These are phyloP conservation scores for Discostella stelligera DNA, from an alignment of 352 stramenopile species.

Conservation along the genomic window DNA sequence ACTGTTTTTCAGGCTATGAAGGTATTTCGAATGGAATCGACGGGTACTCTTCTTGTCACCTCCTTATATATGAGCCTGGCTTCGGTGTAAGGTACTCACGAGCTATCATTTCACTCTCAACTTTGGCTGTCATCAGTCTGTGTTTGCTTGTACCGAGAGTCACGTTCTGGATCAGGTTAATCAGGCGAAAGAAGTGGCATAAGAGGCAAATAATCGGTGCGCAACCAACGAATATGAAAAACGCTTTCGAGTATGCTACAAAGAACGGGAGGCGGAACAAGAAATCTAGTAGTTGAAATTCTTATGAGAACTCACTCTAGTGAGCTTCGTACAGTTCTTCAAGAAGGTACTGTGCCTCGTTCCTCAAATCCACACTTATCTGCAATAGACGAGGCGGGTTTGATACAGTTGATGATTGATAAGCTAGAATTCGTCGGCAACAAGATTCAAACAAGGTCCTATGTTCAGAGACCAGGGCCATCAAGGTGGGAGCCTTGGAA, in stretches of 20 bases:
- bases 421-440: conserved; percentile 32
- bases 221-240: conserved; percentile 1
- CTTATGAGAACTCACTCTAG: neutral
- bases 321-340: conserved; percentile 12
- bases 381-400: conserved; percentile 5
- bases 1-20: conserved; percentile 92
- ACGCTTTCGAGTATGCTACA: conserved; percentile 26
- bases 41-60: conserved; percentile 90
- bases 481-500: conserved; percentile 24
- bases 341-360: conserved; percentile 25
- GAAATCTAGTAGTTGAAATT: neutral
- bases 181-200: neutral
- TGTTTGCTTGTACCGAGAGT: conserved; percentile 12
- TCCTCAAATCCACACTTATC: conserved; percentile 31
- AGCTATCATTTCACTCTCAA: conserved; percentile 23
- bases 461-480: conserved; percentile 38
- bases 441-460: conserved; percentile 39
- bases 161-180: conserved; percentile 13
- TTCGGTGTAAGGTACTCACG: conserved; percentile 43
- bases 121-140: conserved; percentile 18
- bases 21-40: conserved; percentile 88
- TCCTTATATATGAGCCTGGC: conserved; percentile 92
- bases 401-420: conserved; percentile 9
- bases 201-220: neutral
- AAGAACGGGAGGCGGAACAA: conserved; percentile 21